Evolutionary conservation across 352 stramenopile genomes (phyloP), one percentile per base, ranked within the genome.

Genomic region (Phytopythium litorale): DNA sequence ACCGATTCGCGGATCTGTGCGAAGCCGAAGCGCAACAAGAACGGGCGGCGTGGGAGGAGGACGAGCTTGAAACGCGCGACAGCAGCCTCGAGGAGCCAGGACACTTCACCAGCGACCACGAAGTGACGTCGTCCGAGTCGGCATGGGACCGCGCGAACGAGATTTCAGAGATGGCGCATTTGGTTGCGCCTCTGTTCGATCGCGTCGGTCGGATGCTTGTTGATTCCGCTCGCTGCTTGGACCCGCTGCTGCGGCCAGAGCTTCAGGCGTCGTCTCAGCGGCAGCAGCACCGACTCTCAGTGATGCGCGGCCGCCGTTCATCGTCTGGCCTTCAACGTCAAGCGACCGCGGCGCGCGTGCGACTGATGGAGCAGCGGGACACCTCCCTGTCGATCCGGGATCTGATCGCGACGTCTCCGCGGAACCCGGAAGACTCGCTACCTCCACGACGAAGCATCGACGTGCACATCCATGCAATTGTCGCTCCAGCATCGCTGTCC

Each of bases 391-490:
- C 70, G 15, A 71, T 93, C 52, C 84, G 84, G 2, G 82, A 91
- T 61, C 59, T 93, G 42, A 88, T 93, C 48, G 64, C 72, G 1
- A 79, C 71, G 0, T 73, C 73, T n/a, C 67, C 68, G 12, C 70
- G 51, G 11, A 48, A 60, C 18, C 52, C 58, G 9, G 66, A 35
- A 7, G 80, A 88, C 7, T 35, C 68, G 0, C 67, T 52, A 25
- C 65, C 75, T 35, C 64, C 65, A 3, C 78, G 81, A 51, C 82
- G 82, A 19, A 93, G 74, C 51, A 92, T 96, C 46, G 87, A 96
- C 62, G 85, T 96, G 3, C 87, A 96, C 65, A 96, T 96, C 33
- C 87, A 96, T 58, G 87, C 87, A 2, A 93, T 96, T 50, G 79
- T 96, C 8, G 78, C 87, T 12, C 84, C 87, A 23, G 84, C 79